Evolutionary conservation across 192 early-diverging fungal genomes (phyloP), one percentile per base, ranked within the genome.

Genomic region (Coemansia sp.): DNA sequence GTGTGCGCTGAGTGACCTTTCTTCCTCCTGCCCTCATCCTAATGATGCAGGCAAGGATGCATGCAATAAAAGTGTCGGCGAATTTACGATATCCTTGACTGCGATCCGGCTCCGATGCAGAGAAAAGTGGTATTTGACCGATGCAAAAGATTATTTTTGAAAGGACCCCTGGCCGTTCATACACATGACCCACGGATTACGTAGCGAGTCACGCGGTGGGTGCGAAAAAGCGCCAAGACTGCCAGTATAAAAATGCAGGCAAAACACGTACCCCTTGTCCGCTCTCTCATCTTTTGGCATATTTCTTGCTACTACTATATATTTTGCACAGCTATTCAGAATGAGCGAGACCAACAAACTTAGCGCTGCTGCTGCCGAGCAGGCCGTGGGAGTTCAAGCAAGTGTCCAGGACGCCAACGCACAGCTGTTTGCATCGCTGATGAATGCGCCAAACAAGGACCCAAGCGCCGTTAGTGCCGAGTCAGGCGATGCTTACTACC

Each of bases 391-490:
- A 18, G 45, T 11, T 23, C 9, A 53, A 38, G 26, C 39, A 22
- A 19, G 41, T 52, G 11, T 12, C 41, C 41, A 64, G 29, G 54
- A 55, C 6, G 54, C 13, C 29, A 29, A 55, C 0, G 54, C 47
- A 14, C 63, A 65, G 47, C 47, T 48, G 45, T 65, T 65, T 50
- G 27, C 49, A 13, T 9, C 47, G 14, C 64, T 52, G 49, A 22
- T 66, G 32, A 19, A 8, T 37, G 64, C 64, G 14, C 19, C 13
- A n/a, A 32, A 65, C 63, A 14, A 24, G 13, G 13, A 55, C 12
- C 54, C 62, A 22, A 8, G 6, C 22, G 18, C 55, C 19, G 10
- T 27, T n/a, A 7, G 7, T 16, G 0, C 16, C 14, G 55, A 20
- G 14, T 5, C 26, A 32, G 12, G 4, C 27, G 6, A 37, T 37